Evolutionary conservation across 1,284 basidiomycete genomes (phyloP), one percentile per base, ranked within the genome.

Genomic region (Fomes fomentarius): DNA sequence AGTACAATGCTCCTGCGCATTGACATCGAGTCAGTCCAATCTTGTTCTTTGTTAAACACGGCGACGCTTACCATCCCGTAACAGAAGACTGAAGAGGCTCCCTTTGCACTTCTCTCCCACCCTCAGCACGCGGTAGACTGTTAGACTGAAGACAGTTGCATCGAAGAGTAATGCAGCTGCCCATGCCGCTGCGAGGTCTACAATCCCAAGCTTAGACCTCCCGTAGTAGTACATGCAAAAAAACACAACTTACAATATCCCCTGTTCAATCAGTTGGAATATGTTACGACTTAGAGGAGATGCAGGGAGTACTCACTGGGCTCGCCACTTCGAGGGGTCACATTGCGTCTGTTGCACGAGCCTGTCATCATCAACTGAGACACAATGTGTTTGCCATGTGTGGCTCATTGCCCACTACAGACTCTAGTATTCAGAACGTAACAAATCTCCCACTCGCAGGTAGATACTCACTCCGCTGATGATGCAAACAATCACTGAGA

Each of bases 1-100:
- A 53, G 19, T 53, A 53, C 15, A 47, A 21, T 6, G 38, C 34
- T 7, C 51, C 51, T 53, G 43, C 12, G n/a, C 12, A n/a, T n/a
- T n/a, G n/a, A n/a, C n/a, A n/a, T n/a, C n/a, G n/a, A n/a, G n/a
- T n/a, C n/a, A n/a, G n/a, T 12, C 28, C 28, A 6, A 12, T 30
- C 12, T 12, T 7, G 28, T 30, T 30, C 7, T 12, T 30, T 12
- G 28, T 12, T 6, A 30, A 30, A 30, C 7, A 30, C 6, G 28
- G 6, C 12, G 12, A 30, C 4, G 26, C 50, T 53, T 17, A 53
- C 51, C 51, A n/a, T 53, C 51, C 12, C 51, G 30, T 1, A 53
- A n/a, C 14, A 53, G 39, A 15, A 47, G 11, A 17, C 24, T 21
- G 21, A 47, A 47, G 11, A 53, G 28, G 17, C 51, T 41, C 17